phyloP scores from a whole-genome alignment of 2,329 filamentous ascomycete species.

The Lachnellula suecica region DNA sequence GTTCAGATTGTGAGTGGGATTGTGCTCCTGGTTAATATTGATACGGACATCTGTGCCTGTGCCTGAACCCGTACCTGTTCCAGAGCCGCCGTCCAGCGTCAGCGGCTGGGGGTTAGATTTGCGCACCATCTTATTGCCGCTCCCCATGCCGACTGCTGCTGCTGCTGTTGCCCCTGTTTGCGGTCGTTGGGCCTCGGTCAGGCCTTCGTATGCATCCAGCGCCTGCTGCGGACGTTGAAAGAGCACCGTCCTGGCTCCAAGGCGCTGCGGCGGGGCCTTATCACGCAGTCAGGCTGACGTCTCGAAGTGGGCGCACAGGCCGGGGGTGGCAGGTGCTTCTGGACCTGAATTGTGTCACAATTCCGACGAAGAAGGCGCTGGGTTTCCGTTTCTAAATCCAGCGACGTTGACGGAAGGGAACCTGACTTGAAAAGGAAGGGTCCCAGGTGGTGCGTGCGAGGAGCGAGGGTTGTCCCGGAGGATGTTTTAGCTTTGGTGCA shows the following conservation, averaged over 20 bases:
- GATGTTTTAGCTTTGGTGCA: neutral
- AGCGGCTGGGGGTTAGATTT: conserved; percentile 32
- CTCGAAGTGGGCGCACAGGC: conserved; percentile 18
- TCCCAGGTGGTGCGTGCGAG: neutral
- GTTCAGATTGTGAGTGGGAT: conserved; percentile 7
- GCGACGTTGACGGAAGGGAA: neutral
- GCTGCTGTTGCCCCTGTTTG: too few species aligned
- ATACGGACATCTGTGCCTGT: too few species aligned
- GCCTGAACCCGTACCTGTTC: too few species aligned
- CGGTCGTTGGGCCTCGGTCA: too few species aligned
- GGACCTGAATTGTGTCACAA: conserved; percentile 15
- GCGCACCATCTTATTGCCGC: conserved; percentile 23
- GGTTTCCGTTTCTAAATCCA: neutral
- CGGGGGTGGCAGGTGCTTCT: conserved; percentile 2
- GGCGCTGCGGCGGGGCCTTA: too few species aligned
- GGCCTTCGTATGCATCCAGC: too few species aligned
- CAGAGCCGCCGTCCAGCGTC: conserved; percentile 25
- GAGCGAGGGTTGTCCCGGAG: neutral
- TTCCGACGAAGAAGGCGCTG: neutral
- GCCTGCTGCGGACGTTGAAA: too few species aligned
- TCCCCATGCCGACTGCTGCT: conserved; percentile 19
- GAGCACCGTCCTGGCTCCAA: too few species aligned
- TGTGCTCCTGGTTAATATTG: too few species aligned
- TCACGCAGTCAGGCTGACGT: conserved; percentile 2
- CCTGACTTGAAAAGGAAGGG: too few species aligned